Conservation (phyloP, 2,329 filamentous ascomycete species). For the Teratosphaeriaceae sp. region DNA sequence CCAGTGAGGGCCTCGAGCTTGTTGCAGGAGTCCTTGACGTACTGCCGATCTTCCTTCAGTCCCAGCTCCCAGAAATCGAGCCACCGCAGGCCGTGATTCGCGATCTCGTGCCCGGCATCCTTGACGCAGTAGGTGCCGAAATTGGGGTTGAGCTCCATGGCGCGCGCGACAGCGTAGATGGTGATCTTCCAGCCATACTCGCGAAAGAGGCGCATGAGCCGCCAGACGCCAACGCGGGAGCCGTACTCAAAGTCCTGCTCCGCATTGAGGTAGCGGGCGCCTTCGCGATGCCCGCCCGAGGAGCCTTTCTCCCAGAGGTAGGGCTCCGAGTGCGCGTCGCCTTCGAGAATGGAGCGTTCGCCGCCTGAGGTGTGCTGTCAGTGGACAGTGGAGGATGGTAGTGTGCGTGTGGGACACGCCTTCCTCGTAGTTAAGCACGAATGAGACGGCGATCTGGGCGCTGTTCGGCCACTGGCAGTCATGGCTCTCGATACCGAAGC, state of each 20-base stretch:
- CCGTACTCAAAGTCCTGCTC: conserved; percentile 41
- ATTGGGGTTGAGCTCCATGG: conserved; percentile 35
- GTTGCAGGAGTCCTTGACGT: conserved; percentile 39
- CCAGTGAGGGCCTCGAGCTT: conserved; percentile 37
- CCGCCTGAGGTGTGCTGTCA: no score
- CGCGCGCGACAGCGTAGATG: conserved; percentile 35
- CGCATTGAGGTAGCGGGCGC: conserved; percentile 37
- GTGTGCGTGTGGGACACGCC: no score
- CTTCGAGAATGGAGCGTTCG: conserved; percentile 33
- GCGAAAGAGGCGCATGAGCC: conserved; percentile 36
- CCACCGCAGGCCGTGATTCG: conserved; percentile 38
- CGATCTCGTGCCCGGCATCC: conserved; percentile 24
- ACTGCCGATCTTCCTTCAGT: conserved; percentile 42
- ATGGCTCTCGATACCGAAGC: conserved; percentile 18
- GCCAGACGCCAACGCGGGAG: conserved; percentile 32
- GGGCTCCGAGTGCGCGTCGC: conserved; percentile 34
- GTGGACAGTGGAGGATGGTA: no score
- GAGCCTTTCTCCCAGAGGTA: conserved; percentile 34
- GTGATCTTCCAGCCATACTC: conserved; percentile 39
- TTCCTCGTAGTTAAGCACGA: conserved; percentile 43
- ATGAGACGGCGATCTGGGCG: conserved; percentile 38
- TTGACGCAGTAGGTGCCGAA: conserved; percentile 35
- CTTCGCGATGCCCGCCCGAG: conserved; percentile 18
- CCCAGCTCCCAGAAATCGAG: conserved; percentile 37
- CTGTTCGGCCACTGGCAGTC: conserved; percentile 36